Evolutionary conservation across 2,329 filamentous ascomycete species (phyloP).

Genomic region (Aspergillus candidus): DNA sequence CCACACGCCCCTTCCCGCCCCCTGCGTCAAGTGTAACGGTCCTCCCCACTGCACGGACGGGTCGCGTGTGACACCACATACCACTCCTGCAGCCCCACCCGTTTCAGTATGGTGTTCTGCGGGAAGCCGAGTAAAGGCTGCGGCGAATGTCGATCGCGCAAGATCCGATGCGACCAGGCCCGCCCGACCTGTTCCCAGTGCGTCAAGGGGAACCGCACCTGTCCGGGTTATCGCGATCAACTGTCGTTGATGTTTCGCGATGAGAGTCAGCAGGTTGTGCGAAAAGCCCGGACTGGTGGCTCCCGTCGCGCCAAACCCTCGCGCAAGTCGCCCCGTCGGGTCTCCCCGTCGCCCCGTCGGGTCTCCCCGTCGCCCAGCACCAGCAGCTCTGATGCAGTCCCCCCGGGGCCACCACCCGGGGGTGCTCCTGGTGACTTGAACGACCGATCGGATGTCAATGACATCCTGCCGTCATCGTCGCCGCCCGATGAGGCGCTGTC

Average conservation of each 20-base stretch:
- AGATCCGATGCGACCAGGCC: slow-evolving; percentile 53
- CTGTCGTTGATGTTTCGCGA: slow-evolving; percentile 61
- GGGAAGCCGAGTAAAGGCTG: slow-evolving; percentile 43
- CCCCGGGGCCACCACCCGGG: too few relatives aligned
- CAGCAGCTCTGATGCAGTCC: too few relatives aligned
- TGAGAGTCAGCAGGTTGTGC: slow-evolving; percentile 58
- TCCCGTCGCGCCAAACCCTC: slow-evolving; percentile 19
- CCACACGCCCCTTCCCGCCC: background rate
- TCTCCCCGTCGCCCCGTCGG: background rate
- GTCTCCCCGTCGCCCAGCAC: background rate
- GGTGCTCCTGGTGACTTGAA: too few relatives aligned
- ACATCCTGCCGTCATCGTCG: slow-evolving; percentile 13
- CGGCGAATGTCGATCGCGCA: slow-evolving; percentile 38
- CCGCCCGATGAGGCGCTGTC: slow-evolving; percentile 11
- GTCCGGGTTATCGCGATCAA: slow-evolving; percentile 60
- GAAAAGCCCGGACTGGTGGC: slow-evolving; percentile 47
- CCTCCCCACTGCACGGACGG: too few relatives aligned
- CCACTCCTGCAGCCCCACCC: slow-evolving; percentile 5
- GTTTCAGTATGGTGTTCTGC: slow-evolving; percentile 35
- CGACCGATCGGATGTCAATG: slow-evolving; percentile 14
- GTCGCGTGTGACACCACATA: too few relatives aligned
- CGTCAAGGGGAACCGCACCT: slow-evolving; percentile 53
- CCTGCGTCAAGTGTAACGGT: background rate
- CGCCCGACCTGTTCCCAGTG: slow-evolving; percentile 59
- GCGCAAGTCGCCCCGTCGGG: slow-evolving; percentile 5